Evolutionary conservation across 768 basidiomycete species (phyloP).

Genomic region (Podaxis sp.): DNA sequence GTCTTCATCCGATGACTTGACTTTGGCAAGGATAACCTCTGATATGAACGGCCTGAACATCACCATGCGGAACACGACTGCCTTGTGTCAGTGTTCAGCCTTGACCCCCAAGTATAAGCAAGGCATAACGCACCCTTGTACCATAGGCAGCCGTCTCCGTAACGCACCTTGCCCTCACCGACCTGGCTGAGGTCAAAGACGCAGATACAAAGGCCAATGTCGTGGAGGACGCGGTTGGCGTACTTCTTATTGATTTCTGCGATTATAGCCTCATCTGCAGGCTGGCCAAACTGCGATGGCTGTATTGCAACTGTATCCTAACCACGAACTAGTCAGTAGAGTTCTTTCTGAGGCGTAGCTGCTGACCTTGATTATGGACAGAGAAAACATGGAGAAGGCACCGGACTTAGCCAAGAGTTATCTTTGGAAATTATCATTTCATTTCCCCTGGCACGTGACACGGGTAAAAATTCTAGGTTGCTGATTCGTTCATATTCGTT

Average conservation of each 20-base stretch:
- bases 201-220: conserved; percentile 88
- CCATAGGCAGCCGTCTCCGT: conserved; percentile 94
- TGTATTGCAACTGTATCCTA: conserved; percentile 92
- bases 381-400: conserved; percentile 7
- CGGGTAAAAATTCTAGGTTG: conserved; percentile 1
- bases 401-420: not conserved
- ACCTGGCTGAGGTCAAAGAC: conserved; percentile 85
- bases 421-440: conserved; percentile 8
- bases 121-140: conserved; percentile 70
- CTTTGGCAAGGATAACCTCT: conserved; percentile 88
- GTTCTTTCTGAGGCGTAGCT: not conserved
- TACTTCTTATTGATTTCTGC: conserved; percentile 94
- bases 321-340: not conserved
- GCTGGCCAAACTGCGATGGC: conserved; percentile 80
- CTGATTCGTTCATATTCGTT: not conserved
- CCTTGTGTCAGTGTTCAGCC: conserved; percentile 3
- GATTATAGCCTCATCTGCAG: conserved; percentile 76
- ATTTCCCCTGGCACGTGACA: conserved; percentile 3
- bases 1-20: conserved; percentile 82
- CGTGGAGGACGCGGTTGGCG: conserved; percentile 87
- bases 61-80: conserved; percentile 87
- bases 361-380: conserved; percentile 15
- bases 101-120: not conserved
- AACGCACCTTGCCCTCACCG: conserved; percentile 90
- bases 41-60: conserved; percentile 90